A percentile compares a stretch with the other conserved stretches of the same genome.
These are phyloP conservation scores for Shiraia sp. DNA, from an alignment of 2,329 filamentous ascomycete genomes.

Conservation along the genomic window DNA sequence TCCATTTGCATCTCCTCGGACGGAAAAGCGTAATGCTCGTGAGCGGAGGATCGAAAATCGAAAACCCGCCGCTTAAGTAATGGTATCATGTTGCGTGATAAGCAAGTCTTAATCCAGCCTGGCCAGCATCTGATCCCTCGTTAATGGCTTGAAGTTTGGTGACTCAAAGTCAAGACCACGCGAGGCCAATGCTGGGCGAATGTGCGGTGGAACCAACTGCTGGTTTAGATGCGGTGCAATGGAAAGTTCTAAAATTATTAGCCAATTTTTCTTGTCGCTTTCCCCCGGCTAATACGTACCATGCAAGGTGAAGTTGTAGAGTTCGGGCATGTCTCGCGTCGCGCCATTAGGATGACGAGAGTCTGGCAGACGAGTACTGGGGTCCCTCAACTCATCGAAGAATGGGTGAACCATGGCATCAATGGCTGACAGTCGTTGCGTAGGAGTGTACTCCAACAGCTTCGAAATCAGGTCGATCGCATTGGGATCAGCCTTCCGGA, in stretches of 20 bases:
- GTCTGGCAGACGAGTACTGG: slow-evolving; percentile 87
- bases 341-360: slow-evolving; percentile 85
- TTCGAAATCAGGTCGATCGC: slow-evolving; percentile 95
- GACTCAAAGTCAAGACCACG: slow-evolving; percentile 85
- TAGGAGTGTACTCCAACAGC: slow-evolving; percentile 94
- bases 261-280: neutral
- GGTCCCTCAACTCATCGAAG: slow-evolving; percentile 94
- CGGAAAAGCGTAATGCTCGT: slow-evolving; percentile 36
- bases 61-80: slow-evolving; percentile 39
- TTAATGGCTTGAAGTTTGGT: slow-evolving; percentile 80
- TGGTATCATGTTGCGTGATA: slow-evolving; percentile 47
- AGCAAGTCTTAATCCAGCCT: slow-evolving; percentile 73
- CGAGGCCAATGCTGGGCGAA: slow-evolving; percentile 71
- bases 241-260: slow-evolving; percentile 75
- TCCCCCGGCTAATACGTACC: slow-evolving; percentile 62
- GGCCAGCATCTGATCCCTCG: slow-evolving; percentile 96
- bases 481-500: slow-evolving; percentile 90
- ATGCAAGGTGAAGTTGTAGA: slow-evolving; percentile 93
- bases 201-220: slow-evolving; percentile 83
- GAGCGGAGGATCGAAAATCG: slow-evolving; percentile 36
- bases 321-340: slow-evolving; percentile 77
- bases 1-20: slow-evolving; percentile 39
- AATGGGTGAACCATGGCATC: slow-evolving; percentile 98
- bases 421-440: slow-evolving; percentile 87
- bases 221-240: slow-evolving; percentile 87